phyloP scores from a whole-genome alignment of 2,329 filamentous ascomycete genomes.

The Beauveria scarabaeidicola region DNA sequence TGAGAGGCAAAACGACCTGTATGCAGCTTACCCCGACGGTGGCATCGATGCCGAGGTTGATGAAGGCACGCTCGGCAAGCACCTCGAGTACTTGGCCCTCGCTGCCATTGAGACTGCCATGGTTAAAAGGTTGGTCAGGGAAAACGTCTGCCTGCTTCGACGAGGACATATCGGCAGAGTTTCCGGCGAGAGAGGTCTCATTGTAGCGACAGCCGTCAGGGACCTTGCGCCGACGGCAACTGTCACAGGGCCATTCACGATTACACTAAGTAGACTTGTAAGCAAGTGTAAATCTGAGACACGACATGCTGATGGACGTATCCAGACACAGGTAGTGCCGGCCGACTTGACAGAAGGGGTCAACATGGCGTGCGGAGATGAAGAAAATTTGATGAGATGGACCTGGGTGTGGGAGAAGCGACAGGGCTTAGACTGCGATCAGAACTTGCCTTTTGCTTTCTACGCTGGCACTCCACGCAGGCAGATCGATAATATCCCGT shows the following conservation, averaged over 20 bases:
- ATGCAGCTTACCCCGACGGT: background rate
- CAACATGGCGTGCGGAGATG: background rate
- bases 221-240: conserved; percentile 24
- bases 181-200: conserved; percentile 10
- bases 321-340: background rate
- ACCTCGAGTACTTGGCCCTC: conserved; percentile 14
- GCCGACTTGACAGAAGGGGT: background rate
- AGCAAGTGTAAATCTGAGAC: background rate
- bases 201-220: conserved; percentile 22
- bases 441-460: conserved; percentile 29
- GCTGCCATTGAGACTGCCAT: background rate
- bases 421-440: background rate
- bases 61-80: conserved; percentile 17
- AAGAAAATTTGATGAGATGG: background rate
- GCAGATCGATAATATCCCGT: conserved; percentile 23
- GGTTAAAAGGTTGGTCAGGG: background rate
- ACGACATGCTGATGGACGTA: too few species aligned
- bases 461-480: conserved; percentile 35
- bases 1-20: too few species aligned
- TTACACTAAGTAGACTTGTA: conserved; percentile 19
- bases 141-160: conserved; percentile 1
- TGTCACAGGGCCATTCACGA: conserved; percentile 25
- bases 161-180: conserved; percentile 2
- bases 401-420: background rate
- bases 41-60: conserved; percentile 16